Evolutionary conservation across 2,329 filamentous ascomycete genomes (phyloP), one percentile per base, ranked within the genome.

Genomic region (Venturia asperata): DNA sequence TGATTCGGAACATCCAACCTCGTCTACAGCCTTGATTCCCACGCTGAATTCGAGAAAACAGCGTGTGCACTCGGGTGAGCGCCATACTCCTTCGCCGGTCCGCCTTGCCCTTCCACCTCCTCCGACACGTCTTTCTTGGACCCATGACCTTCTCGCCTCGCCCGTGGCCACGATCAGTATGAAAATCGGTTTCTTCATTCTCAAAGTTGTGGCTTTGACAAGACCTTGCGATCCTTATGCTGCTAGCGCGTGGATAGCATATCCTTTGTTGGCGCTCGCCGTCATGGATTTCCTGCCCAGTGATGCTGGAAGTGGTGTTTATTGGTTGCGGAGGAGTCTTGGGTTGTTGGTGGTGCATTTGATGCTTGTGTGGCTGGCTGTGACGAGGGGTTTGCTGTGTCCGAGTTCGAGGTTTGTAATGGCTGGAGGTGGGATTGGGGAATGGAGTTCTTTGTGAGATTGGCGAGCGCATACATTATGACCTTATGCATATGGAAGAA

Each of bases 51-150:
- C 52, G n/a, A 58, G 64, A 49, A 61, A 62, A 62, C 37, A 63
- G 10, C 41, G 37, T 49, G 24, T 27, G 5, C 21, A 17, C 13
- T 47, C 49, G 21, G 19, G 37, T 21, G 24, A 24, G 15, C 47
- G 37, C 37, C 39, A 34, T 3, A 30, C 24, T n/a, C 39, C 34
- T 21, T 49, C 37, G 34, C 37, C 45, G 5, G 37, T 30, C 6
- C 66, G 49, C 9, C 69, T 77, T 24, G 72, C 76, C 70, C 72
- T 75, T 10, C 74, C 67, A 19, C 64, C 74, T 11, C 73, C 75
- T 15, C 74, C 75, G 19, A 69, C 65, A 52, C 64, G 21, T 9
- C 19, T n/a, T 21, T 42, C 15, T 27, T 15, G 43, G 37, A 11
- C 47, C 13, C 17, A 47, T 15, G 5, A n/a, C 21, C 13, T 64